Percentiles rank a stretch among this genome's conserved stretches.
Conservation (phyloP, 164 flowering plant genomes). For the Hamamelis virginiana region DNA sequence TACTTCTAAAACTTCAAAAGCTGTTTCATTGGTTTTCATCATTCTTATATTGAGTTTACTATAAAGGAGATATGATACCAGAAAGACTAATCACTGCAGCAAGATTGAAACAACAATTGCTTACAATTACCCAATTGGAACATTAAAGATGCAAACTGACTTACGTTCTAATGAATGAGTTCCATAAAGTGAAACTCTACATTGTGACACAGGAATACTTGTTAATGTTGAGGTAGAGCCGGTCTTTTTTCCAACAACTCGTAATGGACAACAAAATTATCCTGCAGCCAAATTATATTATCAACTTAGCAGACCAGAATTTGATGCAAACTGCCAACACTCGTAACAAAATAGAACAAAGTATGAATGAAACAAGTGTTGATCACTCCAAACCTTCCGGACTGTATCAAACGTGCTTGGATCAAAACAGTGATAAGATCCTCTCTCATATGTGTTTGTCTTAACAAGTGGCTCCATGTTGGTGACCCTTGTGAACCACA, state of each 20-base stretch:
- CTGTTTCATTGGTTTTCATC: neutral
- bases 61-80: neutral
- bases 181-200: slow-evolving; percentile 29
- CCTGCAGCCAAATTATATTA: slow-evolving; percentile 39
- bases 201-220: slow-evolving; percentile 12
- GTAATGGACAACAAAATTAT: slow-evolving; percentile 64
- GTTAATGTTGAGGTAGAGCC: slow-evolving; percentile 50
- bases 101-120: slow-evolving; percentile 7
- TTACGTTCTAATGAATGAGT: slow-evolving; percentile 21
- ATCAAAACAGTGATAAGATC: slow-evolving; percentile 67
- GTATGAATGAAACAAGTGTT: neutral
- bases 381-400: slow-evolving; percentile 44
- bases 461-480: slow-evolving; percentile 60
- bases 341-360: neutral
- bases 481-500: slow-evolving; percentile 51
- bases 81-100: neutral
- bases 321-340: neutral
- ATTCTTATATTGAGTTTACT: neutral
- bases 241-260: slow-evolving; percentile 75
- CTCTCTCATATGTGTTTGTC: slow-evolving; percentile 57
- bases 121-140: slow-evolving; percentile 21
- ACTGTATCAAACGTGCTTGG: slow-evolving; percentile 60
- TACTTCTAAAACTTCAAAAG: neutral
- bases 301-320: neutral
- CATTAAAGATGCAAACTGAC: slow-evolving; percentile 19